These are phyloP conservation scores for Leptosphaerulina australis DNA, from an alignment of 2,329 filamentous ascomycete species.

Conservation along the genomic window DNA sequence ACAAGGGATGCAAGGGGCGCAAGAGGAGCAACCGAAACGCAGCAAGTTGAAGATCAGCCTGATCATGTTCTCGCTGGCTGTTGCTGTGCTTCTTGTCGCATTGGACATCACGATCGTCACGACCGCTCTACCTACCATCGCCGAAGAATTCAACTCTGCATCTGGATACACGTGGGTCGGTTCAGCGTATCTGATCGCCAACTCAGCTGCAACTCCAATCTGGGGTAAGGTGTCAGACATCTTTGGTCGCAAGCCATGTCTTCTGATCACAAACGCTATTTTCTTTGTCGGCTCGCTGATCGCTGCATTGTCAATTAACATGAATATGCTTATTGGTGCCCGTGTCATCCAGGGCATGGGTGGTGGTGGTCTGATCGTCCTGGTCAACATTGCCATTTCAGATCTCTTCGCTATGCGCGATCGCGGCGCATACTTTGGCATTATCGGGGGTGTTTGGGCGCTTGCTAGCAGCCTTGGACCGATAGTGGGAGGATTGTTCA, in stretches of 20 bases:
- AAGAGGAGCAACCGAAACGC: slow-evolving; percentile 39
- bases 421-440: slow-evolving; percentile 66
- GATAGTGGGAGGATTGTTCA: slow-evolving; percentile 70
- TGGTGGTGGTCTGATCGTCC: slow-evolving; percentile 66
- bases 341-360: slow-evolving; percentile 68
- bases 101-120: slow-evolving; percentile 68
- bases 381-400: slow-evolving; percentile 68
- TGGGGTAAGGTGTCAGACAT: slow-evolving; percentile 72
- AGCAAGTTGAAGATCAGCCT: slow-evolving; percentile 53
- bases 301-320: slow-evolving; percentile 62
- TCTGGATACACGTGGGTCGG: slow-evolving; percentile 62
- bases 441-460: slow-evolving; percentile 71
- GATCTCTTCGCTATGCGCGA: slow-evolving; percentile 67
- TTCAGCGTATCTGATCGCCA: slow-evolving; percentile 57
- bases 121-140: slow-evolving; percentile 66
- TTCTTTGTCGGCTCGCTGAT: slow-evolving; percentile 68
- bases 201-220: slow-evolving; percentile 59
- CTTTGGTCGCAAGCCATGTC: slow-evolving; percentile 68
- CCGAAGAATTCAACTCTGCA: slow-evolving; percentile 58
- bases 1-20: too few species aligned
- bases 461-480: slow-evolving; percentile 70
- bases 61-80: slow-evolving; percentile 57
- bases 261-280: slow-evolving; percentile 64
- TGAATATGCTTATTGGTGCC: slow-evolving; percentile 67
- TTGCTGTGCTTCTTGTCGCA: slow-evolving; percentile 65